Base-by-base conservation (phyloP, 805 yeast species). In the Metschnikowia cubensis region DNA sequence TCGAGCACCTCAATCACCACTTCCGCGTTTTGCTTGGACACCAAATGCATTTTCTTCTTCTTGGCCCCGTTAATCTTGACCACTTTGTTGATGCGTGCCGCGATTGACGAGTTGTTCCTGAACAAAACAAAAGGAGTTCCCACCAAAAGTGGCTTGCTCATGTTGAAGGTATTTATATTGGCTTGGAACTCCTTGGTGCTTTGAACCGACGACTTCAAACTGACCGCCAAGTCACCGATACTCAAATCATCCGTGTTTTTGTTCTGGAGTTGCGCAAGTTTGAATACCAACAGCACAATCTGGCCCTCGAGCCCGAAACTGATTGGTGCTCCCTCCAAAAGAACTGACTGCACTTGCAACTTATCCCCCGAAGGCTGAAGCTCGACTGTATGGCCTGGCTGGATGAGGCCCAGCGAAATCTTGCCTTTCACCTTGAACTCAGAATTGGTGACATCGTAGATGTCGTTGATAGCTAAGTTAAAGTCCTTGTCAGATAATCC, bases 81-180 rank as follows among this genome's bases (percentile, higher is more conserved):
- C 57, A 58, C 75, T 52, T 77, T 77, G 39, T 74, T 60, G 18
- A 90, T 69, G 54, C 83, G 78, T 4, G 89, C 89, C 1, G 94
- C 88, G 38, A 81, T 80, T 39, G 84, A 82, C 22, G 82, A 76
- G 50, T 88, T 83, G 54, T 91, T 90, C 52, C 91, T 77, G 67
- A 90, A 89, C 47, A 89, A 65, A 37, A 89, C 79, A 55, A 89
- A 76, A 37, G 91, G 85, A 0, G 95, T 77, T 6, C 97, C 97
- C 13, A 85, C 83, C 37, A 90, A 69, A 42, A 90, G 67, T 0
- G 97, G 97, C 55, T 87, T 76, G 34, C 75, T 75, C 59, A 83
- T 63, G 51, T 73, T 67, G 57, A 73, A 74, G 44, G 73, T 61
- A 48, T 57, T 66, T 40, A 73, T 47, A 4, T 59, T 47, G 18